Evolutionary conservation across 2,329 filamentous ascomycete species (phyloP).

Genomic region (Pseudogymnoascus verrucosus): DNA sequence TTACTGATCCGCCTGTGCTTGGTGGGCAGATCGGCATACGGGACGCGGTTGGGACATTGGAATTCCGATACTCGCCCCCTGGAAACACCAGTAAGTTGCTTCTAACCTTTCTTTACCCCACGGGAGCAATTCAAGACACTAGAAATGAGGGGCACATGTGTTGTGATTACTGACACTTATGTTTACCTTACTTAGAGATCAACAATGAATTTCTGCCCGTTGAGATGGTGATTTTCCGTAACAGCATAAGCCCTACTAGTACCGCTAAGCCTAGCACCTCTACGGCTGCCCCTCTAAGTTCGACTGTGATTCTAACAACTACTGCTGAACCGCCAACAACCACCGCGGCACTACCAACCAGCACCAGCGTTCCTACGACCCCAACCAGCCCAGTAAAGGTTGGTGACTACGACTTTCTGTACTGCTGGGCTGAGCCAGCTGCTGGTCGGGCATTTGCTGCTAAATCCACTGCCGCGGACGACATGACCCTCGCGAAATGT

Average conservation of each 20-base stretch:
- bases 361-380: constrained; percentile 32
- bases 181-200: neutral
- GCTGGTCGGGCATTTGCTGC: constrained; percentile 17
- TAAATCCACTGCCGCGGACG: neutral
- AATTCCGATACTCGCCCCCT: constrained; percentile 37
- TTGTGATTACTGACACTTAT: constrained; percentile 11
- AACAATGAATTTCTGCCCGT: constrained; percentile 10
- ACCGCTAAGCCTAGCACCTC: constrained; percentile 6
- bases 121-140: neutral
- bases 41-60: constrained; percentile 30
- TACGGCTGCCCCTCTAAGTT: neutral
- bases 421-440: constrained; percentile 20
- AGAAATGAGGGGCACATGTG: neutral
- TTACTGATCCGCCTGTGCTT: constrained; percentile 17
- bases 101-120: neutral
- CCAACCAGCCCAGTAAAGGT: constrained; percentile 41
- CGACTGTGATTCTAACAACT: neutral
- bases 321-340: neutral
- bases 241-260: constrained; percentile 1
- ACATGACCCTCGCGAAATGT: constrained; percentile 16
- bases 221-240: constrained; percentile 13
- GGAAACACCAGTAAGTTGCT: constrained; percentile 30
- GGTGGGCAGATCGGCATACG: constrained; percentile 36
- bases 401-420: constrained; percentile 20
- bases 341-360: neutral